A percentile compares a stretch with the other conserved stretches of the same genome.
Evolutionary conservation across 202 grass and related monocot species (phyloP).

Genomic region (Brachypodium distachyon): DNA sequence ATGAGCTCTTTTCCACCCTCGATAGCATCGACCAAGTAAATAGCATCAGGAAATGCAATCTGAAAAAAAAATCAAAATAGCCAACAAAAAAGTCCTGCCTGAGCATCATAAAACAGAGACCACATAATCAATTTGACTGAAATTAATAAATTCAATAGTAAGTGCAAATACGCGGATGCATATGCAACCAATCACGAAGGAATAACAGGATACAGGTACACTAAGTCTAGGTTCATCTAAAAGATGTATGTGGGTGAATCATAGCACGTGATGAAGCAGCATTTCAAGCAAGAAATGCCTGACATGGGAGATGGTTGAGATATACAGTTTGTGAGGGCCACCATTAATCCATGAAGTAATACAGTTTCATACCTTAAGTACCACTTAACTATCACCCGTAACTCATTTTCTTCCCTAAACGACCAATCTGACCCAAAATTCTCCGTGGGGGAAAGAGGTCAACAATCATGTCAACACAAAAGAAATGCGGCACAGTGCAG

Average conservation of each 20-base stretch:
- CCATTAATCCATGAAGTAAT: too few relatives aligned
- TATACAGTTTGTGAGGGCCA: background rate
- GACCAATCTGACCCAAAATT: too few relatives aligned
- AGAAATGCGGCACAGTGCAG: too few relatives aligned
- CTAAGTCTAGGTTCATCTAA: too few relatives aligned
- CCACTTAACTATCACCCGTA: too few relatives aligned
- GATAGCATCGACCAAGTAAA: conserved; percentile 92
- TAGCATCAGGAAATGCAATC: conserved; percentile 74
- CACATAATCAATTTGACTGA: background rate
- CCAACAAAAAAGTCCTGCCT: background rate
- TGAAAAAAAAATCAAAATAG: conserved; percentile 39
- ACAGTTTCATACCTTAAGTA: too few relatives aligned
- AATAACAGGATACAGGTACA: too few relatives aligned
- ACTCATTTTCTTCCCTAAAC: too few relatives aligned
- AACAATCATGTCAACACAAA: too few relatives aligned
- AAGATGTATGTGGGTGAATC: too few relatives aligned
- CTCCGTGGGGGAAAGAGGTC: too few relatives aligned
- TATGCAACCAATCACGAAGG: background rate
- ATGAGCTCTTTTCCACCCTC: conserved; percentile 66
- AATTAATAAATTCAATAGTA: background rate
- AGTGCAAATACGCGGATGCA: background rate
- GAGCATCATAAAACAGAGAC: background rate
- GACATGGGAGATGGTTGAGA: background rate
- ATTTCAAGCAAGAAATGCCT: background rate
- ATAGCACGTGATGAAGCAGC: background rate